Evolutionary conservation across 805 yeast species (phyloP).

Genomic region (Blastobotrys americana): DNA sequence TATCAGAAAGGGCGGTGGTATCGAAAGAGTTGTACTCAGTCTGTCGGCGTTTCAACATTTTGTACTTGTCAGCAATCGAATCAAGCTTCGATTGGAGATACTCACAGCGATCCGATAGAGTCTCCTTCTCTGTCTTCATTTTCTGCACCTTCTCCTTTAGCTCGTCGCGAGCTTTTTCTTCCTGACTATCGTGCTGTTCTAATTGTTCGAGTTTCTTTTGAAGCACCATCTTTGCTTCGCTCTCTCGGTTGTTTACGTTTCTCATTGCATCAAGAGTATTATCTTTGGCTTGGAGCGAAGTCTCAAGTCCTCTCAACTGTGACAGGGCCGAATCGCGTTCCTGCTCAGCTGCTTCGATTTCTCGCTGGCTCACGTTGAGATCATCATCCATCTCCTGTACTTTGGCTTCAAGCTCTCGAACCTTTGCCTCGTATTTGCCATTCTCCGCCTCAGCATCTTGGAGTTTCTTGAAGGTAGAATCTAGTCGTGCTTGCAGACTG

Average conservation of each 20-base stretch:
- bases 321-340: constrained; percentile 6
- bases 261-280: constrained; percentile 10
- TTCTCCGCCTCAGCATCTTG: constrained; percentile 22
- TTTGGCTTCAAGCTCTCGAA: constrained; percentile 7
- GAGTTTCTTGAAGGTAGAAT: constrained; percentile 28
- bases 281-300: constrained; percentile 4
- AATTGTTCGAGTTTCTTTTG: constrained; percentile 7
- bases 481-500: constrained; percentile 19
- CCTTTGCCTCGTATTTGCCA: neutral
- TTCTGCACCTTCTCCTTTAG: constrained; percentile 1
- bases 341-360: constrained; percentile 7
- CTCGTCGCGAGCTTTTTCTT: neutral
- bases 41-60: neutral
- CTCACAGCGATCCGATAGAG: constrained; percentile 6
- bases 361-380: constrained; percentile 10
- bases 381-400: constrained; percentile 17
- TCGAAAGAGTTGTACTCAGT: neutral
- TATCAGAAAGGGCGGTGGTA: neutral
- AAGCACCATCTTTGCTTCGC: neutral
- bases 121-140: constrained; percentile 4
- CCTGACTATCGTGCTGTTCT: neutral
- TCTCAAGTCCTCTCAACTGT: constrained; percentile 7
- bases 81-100: constrained; percentile 1
- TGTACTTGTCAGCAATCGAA: constrained; percentile 1
- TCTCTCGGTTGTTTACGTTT: constrained; percentile 6